A percentile compares a stretch with the other conserved stretches of the same genome.
Evolutionary conservation across 2,329 filamentous ascomycete species (phyloP).

Genomic region (Trichoderma sp.): DNA sequence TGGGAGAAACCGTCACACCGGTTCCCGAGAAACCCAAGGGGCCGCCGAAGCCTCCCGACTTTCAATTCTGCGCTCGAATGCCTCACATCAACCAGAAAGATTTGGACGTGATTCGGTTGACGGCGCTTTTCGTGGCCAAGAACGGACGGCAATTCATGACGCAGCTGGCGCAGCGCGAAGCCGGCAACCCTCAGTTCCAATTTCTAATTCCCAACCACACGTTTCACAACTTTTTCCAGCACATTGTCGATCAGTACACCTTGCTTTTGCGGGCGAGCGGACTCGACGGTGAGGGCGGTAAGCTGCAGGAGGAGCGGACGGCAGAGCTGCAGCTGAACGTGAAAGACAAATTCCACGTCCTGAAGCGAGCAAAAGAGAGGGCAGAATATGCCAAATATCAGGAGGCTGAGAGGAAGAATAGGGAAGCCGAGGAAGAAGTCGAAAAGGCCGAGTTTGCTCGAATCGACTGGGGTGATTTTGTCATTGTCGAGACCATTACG

Average conservation of each 20-base stretch:
- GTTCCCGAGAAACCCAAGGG: constrained; percentile 67
- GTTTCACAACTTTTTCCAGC: constrained; percentile 92
- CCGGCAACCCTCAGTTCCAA: constrained; percentile 91
- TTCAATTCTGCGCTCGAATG: constrained; percentile 94
- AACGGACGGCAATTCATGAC: constrained; percentile 93
- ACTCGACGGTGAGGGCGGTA: constrained; percentile 65
- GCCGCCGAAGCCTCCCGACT: constrained; percentile 81
- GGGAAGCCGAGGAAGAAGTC: constrained; percentile 83
- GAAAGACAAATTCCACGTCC: constrained; percentile 75
- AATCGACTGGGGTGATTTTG: constrained; percentile 98
- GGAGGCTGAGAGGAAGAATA: constrained; percentile 81
- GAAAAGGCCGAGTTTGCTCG: constrained; percentile 76
- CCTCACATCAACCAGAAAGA: constrained; percentile 96
- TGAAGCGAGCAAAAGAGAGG: constrained; percentile 79
- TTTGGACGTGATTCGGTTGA: constrained; percentile 71
- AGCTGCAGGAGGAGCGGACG: constrained; percentile 71
- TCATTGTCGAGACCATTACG: constrained; percentile 90
- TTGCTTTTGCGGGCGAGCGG: constrained; percentile 69
- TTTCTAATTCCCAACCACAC: constrained; percentile 95
- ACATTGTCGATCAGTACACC: constrained; percentile 92
- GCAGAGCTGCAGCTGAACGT: constrained; percentile 73
- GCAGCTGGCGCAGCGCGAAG: constrained; percentile 81
- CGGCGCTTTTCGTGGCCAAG: constrained; percentile 88
- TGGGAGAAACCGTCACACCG: constrained; percentile 59
- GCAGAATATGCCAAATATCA: constrained; percentile 86